Percentiles rank a stretch among this genome's conserved stretches.
Evolutionary conservation across 2,329 filamentous ascomycete species (phyloP).

Genomic region (Aurifilum marmelostoma): DNA sequence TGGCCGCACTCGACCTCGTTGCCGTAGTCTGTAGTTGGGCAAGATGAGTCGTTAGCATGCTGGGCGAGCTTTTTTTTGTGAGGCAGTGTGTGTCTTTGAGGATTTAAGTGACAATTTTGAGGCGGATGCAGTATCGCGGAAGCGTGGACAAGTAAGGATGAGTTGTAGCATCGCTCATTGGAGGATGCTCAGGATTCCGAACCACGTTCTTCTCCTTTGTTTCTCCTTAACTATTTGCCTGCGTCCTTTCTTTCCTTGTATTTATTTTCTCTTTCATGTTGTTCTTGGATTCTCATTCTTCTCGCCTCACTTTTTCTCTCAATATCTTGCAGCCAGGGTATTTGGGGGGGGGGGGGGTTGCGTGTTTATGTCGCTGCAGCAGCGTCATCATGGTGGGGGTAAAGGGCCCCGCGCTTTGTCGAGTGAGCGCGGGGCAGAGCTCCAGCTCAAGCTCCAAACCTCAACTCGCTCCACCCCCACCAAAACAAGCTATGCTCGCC

Average conservation of each 20-base stretch:
- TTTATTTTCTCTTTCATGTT: not conserved
- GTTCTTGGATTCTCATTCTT: no score
- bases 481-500: not conserved
- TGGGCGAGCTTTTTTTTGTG: not conserved
- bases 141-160: not conserved
- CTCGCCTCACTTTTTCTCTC: no score
- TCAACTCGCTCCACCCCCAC: not conserved
- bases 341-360: no score
- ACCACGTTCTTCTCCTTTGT: not conserved
- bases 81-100: not conserved
- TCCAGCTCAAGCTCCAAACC: not conserved
- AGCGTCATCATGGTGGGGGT: not conserved
- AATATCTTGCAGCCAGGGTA: no score
- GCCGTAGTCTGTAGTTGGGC: constrained; percentile 66
- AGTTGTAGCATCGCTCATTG: not conserved
- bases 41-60: not conserved
- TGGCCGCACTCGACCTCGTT: constrained; percentile 80
- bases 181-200: not conserved
- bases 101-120: no score
- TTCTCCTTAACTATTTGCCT: no score
- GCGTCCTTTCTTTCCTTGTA: not conserved
- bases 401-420: not conserved
- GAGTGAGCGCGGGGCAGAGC: not conserved
- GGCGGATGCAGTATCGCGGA: no score
- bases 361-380: not conserved